phyloP scores from a whole-genome alignment of 345 rosid genomes.

The Viola odorata region DNA sequence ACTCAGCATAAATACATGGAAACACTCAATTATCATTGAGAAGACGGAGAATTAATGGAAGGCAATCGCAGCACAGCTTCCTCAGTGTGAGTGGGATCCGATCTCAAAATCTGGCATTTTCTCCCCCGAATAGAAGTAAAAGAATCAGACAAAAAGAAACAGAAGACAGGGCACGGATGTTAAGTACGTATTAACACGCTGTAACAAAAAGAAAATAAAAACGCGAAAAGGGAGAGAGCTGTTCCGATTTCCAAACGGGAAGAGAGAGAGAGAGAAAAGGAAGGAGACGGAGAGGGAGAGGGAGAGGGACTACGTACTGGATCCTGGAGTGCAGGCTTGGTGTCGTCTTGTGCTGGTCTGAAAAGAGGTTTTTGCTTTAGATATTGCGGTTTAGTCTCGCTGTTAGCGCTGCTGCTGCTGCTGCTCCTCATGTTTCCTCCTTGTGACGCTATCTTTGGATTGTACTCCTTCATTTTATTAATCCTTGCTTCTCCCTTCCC shows the following conservation, averaged over 20 bases:
- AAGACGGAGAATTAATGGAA: slow-evolving; percentile 6
- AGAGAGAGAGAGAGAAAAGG: not conserved
- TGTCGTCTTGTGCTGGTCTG: slow-evolving; percentile 59
- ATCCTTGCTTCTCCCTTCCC: no score
- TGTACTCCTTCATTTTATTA: no score
- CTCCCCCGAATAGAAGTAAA: not conserved
- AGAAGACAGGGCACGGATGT: no score
- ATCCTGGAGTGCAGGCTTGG: slow-evolving; percentile 72
- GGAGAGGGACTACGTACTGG: slow-evolving; percentile 36
- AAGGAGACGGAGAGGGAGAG: not conserved
- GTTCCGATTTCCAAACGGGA: not conserved
- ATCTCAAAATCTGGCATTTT: slow-evolving; percentile 46
- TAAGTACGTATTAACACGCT: no score
- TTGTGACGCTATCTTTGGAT: not conserved
- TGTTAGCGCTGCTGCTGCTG: slow-evolving; percentile 5
- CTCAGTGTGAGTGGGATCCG: slow-evolving; percentile 70
- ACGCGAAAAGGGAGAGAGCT: not conserved
- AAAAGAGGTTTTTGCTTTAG: slow-evolving; percentile 38
- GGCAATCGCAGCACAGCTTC: slow-evolving; percentile 74
- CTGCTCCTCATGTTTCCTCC: not conserved
- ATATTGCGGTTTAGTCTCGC: slow-evolving; percentile 7
- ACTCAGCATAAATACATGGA: no score
- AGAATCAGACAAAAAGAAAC: not conserved
- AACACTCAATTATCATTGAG: no score
- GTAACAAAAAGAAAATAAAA: not conserved